Evolutionary conservation across 306 rosid species (phyloP), one percentile per base, ranked within the genome.

Genomic region (Herpetospermum pedunculosum): DNA sequence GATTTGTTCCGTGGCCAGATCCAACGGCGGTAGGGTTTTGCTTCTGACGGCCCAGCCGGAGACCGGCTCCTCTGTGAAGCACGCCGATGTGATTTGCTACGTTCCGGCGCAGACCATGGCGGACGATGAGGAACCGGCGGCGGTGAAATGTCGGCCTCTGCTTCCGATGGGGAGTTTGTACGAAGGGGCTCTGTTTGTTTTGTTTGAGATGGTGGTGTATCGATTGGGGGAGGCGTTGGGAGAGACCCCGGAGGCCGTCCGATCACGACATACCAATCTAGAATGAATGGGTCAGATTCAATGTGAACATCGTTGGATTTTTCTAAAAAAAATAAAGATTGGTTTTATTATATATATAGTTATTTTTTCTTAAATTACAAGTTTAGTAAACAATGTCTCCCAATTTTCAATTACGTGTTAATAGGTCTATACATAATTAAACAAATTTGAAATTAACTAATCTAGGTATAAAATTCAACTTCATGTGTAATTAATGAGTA

Each of bases 81-180:
- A 91, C 34, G 92, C 99, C 0, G 81, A 73, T 35, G 87, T 70
- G 35, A 89, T 89, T 26, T 92, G 91, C 15, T 87, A 91, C 72
- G 87, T 94, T 79, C 84, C 97, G 16, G 99, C 97, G 43, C 88
- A 86, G 89, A 94, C 97, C 1, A 91, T 89, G 99, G 99, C 97
- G 10, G 85, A 89, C 72, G 97, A 89, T 81, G 79, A 28, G 72
- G 87, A 64, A 2, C 74, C 3, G 4, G 82, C 75, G 38, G 84
- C 6, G 47, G 80, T 0, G 75, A 46, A 76, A 75, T 81, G 85
- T 30, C 81, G 92, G 77, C 80, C 92, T 86, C 76, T 88, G 90
- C 94, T 94, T 78, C 96, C 87, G 35, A 87, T 94, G 99, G 99
- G 99, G 41, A 89, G 99, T 70, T 87, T 81, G 74, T 91, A 89